Evolutionary conservation across 352 stramenopile genomes (phyloP), one percentile per base, ranked within the genome.

Genomic region (Globisporangium alternatum): DNA sequence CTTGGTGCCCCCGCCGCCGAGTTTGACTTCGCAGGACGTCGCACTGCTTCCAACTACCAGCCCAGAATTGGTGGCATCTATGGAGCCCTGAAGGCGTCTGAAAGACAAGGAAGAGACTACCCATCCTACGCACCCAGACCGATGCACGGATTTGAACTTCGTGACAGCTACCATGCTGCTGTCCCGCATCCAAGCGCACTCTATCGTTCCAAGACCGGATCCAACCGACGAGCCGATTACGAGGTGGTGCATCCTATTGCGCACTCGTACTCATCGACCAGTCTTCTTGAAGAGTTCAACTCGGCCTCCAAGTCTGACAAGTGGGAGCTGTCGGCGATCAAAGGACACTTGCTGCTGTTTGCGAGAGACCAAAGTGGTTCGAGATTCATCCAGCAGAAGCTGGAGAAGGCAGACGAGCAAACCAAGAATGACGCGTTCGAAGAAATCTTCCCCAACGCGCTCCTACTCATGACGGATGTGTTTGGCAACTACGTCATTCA

Each of bases 401-500:
- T 97, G 33, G 90, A 97, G 62, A 92, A 88, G 49, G 90, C 88
- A 0, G 83, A 90, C 33, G 81, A 95, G 12, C 72, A 78, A 19
- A 64, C 74, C 30, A 92, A 92, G 60, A 64, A 85, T 19, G 76
- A 89, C 2, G 83, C 88, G 8, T 96, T 97, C 60, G 78, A 80
- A 41, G 90, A 97, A 58, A 81, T 96, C n/a, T 90, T 82, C 30
- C 83, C 84, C 12, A 82, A 91, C 43, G 88, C 82, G 17, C 73
- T 96, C 21, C 33, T 79, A 48, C 67, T 97, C 48, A 97, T 97
- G 90, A 93, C 83, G 33, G 89, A 97, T 60, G 96, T 99, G 7
- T 99, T 99, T 74, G 97, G 97, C 19, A 99, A 99, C 75, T 99
- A 99, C 67, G 97, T 99, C 30, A 97, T 99, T 43, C 97, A 99